Evolutionary conservation across 1,284 basidiomycete genomes (phyloP).

Genomic region (Sporisorium iseilematis-ciliati): DNA sequence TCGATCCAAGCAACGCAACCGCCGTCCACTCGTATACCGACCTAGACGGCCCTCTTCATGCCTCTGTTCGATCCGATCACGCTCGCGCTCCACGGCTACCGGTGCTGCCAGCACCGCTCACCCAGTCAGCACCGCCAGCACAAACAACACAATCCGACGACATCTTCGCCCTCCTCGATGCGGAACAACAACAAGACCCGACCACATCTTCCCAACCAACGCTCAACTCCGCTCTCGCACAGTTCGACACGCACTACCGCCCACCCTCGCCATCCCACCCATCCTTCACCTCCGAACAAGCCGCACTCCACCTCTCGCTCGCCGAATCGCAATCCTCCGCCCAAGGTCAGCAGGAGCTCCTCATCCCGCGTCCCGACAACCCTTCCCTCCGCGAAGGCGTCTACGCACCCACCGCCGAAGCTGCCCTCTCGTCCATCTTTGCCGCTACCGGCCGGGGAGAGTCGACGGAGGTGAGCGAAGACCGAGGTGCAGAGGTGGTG

Average conservation of each 20-base stretch:
- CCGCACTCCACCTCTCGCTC: conserved; percentile 29
- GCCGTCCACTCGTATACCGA: conserved; percentile 17
- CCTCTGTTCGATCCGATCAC: conserved; percentile 17
- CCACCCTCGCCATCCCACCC: conserved; percentile 34
- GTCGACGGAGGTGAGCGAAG: conserved; percentile 5
- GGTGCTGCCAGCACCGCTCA: conserved; percentile 10
- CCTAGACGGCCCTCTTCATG: conserved; percentile 23
- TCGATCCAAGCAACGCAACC: conserved; percentile 10
- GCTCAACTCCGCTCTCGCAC: background rate
- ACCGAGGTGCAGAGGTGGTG: conserved; percentile 15
- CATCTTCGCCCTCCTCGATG: conserved; percentile 38
- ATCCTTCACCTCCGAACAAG: conserved; percentile 38
- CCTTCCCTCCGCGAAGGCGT: conserved; percentile 24
- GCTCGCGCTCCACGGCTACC: background rate
- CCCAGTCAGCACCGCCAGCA: too few species aligned
- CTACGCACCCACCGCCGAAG: conserved; percentile 33
- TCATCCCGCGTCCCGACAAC: conserved; percentile 40
- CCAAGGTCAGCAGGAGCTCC: conserved; percentile 23
- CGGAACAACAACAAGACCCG: background rate
- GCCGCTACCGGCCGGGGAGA: conserved; percentile 6
- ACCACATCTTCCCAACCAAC: background rate
- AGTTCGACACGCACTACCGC: conserved; percentile 22
- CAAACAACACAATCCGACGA: conserved; percentile 25
- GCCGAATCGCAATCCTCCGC: conserved; percentile 27
- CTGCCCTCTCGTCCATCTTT: conserved; percentile 24